These are phyloP conservation scores for Eimeria sp. DNA, from an alignment of 169 alveolate genomes.

Conservation along the genomic window DNA sequence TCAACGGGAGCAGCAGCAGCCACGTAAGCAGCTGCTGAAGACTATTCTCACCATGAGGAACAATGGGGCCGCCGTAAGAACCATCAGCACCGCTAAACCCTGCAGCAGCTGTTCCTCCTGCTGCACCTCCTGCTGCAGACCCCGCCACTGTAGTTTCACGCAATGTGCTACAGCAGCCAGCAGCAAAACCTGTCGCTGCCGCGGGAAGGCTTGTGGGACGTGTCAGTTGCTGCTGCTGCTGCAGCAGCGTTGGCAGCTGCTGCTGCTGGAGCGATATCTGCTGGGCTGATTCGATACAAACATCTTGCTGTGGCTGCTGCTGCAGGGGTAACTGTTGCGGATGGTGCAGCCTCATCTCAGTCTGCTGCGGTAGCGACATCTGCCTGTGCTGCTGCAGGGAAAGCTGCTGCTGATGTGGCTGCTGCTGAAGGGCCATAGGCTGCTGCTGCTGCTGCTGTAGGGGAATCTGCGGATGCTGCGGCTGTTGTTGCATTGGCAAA, in stretches of 20 bases:
- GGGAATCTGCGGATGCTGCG: neutral
- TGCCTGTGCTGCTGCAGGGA: constrained; percentile 24
- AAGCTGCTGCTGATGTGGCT: constrained; percentile 27
- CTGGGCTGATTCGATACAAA: neutral
- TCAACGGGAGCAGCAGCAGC: neutral
- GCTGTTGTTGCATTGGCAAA: neutral
- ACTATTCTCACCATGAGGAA: neutral
- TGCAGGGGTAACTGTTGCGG: constrained; percentile 22
- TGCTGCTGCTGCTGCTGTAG: constrained; percentile 63
- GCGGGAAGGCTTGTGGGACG: constrained; percentile 1
- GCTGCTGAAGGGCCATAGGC: constrained; percentile 21
- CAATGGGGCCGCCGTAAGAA: constrained; percentile 13
- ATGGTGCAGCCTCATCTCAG: neutral
- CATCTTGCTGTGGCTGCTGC: constrained; percentile 44
- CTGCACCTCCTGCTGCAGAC: constrained; percentile 5
- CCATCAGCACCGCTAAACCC: constrained; percentile 20
- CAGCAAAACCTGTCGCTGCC: constrained; percentile 1
- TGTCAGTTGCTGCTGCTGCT: constrained; percentile 28
- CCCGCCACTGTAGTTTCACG: constrained; percentile 5
- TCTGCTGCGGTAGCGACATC: constrained; percentile 1
- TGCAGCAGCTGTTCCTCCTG: constrained; percentile 34
- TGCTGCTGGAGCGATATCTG: constrained; percentile 29
- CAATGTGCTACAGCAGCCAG: constrained; percentile 37
- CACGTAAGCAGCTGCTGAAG: neutral
- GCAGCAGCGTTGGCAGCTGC: constrained; percentile 35